Evolutionary conservation across 257 asterid species (phyloP).

Genomic region (Gynochthodes officinalis): DNA sequence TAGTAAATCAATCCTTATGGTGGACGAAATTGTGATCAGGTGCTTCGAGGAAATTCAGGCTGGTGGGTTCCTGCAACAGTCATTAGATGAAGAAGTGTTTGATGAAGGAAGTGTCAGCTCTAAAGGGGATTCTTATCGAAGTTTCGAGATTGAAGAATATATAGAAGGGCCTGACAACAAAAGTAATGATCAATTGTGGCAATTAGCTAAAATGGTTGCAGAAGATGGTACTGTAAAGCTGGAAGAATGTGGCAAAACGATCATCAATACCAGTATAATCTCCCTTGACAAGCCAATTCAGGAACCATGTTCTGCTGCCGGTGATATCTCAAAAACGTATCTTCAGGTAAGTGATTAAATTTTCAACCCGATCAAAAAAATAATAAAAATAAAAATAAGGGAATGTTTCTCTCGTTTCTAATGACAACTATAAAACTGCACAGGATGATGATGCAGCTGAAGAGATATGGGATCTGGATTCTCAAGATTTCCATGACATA

Average conservation of each 20-base stretch:
- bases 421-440: not conserved
- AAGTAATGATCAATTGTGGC: not conserved
- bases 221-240: not conserved
- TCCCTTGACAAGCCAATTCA: conserved; percentile 11
- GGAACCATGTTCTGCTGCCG: conserved; percentile 18
- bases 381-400: no score
- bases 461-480: conserved; percentile 5
- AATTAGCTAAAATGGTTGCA: not conserved
- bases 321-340: conserved; percentile 1
- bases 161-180: conserved; percentile 8
- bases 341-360: conserved; percentile 13
- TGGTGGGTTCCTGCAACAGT: conserved; percentile 31
- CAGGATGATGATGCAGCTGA: conserved; percentile 11
- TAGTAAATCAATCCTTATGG: conserved; percentile 16
- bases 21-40: conserved; percentile 15
- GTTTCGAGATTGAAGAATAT: conserved; percentile 18
- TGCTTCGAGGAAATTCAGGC: conserved; percentile 28
- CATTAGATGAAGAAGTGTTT: conserved; percentile 31
- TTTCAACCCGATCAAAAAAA: not conserved
- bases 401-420: not conserved
- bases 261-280: not conserved
- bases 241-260: not conserved
- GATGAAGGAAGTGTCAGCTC: conserved; percentile 37
- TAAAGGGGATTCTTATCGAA: conserved; percentile 12
- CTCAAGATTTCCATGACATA: conserved; percentile 9